These are phyloP conservation scores for Globisporangium recalcitrans DNA, from an alignment of 352 stramenopile genomes.

Conservation along the genomic window DNA sequence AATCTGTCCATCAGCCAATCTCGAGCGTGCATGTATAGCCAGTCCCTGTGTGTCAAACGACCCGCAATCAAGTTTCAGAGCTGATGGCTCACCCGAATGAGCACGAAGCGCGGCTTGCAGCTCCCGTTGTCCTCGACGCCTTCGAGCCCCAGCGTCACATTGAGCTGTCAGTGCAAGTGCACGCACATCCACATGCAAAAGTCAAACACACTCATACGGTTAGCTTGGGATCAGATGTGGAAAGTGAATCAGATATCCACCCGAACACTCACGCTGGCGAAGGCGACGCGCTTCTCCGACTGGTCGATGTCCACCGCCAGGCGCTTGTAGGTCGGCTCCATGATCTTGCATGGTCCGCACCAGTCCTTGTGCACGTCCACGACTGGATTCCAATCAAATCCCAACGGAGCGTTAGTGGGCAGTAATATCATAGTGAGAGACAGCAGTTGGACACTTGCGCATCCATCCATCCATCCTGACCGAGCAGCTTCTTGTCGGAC, in stretches of 20 bases:
- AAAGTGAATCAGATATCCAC: not conserved
- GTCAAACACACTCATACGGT: not conserved
- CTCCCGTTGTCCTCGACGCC: slow-evolving; percentile 47
- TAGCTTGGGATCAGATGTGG: slow-evolving; percentile 4
- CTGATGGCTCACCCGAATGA: slow-evolving; percentile 37
- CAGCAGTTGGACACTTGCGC: not conserved
- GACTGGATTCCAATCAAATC: slow-evolving; percentile 23
- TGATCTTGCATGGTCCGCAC: slow-evolving; percentile 71
- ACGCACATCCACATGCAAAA: not conserved
- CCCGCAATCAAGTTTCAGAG: not conserved
- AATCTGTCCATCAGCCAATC: not conserved
- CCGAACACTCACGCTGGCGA: slow-evolving; percentile 35
- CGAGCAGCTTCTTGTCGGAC: slow-evolving; percentile 62
- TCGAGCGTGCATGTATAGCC: not conserved
- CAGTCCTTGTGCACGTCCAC: slow-evolving; percentile 69
- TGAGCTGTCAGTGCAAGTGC: too few relatives aligned
- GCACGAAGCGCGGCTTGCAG: slow-evolving; percentile 63
- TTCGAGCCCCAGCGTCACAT: slow-evolving; percentile 42
- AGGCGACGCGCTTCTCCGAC: slow-evolving; percentile 44
- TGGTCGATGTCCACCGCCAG: slow-evolving; percentile 51
- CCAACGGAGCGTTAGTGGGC: not conserved
- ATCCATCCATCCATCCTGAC: slow-evolving; percentile 16
- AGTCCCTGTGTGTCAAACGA: not conserved
- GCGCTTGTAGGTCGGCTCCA: slow-evolving; percentile 71
- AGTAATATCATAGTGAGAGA: not conserved